phyloP scores from a whole-genome alignment of 768 basidiomycete species.

The Pleurotus djamor region DNA sequence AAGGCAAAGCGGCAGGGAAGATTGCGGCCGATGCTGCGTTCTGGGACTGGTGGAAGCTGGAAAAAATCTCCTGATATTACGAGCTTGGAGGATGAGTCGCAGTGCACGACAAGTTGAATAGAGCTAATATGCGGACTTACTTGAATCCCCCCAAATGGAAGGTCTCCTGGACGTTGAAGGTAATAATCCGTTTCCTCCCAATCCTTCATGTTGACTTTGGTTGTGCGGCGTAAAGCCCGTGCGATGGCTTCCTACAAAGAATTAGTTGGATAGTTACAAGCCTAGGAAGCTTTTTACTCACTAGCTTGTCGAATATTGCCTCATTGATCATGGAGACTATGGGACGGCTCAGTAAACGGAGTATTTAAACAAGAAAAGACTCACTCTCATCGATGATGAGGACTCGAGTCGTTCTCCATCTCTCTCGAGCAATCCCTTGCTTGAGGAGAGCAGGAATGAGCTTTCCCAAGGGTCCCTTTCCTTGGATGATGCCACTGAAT shows the following conservation, averaged over 20 bases:
- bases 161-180: background rate
- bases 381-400: conserved; percentile 76
- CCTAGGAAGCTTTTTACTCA: conserved; percentile 19
- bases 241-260: conserved; percentile 34
- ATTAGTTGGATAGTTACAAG: conserved; percentile 15
- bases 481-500: conserved; percentile 63
- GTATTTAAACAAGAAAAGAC: conserved; percentile 2
- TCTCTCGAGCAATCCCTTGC: conserved; percentile 16
- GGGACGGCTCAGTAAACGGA: background rate
- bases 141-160: conserved; percentile 72
- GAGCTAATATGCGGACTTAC: conserved; percentile 18
- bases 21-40: conserved; percentile 27
- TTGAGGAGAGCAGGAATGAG: conserved; percentile 33
- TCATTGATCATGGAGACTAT: conserved; percentile 79
- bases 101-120: background rate
- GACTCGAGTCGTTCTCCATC: conserved; percentile 52
- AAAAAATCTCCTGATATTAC: conserved; percentile 80
- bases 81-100: conserved; percentile 34
- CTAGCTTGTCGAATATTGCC: conserved; percentile 67
- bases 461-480: conserved; percentile 41
- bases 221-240: conserved; percentile 36
- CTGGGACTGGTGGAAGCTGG: conserved; percentile 72
- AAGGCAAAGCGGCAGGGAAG: conserved; percentile 63
- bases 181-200: background rate
- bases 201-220: background rate